Percentiles rank a stretch among this genome's conserved stretches.
phyloP scores from a whole-genome alignment of 2,329 filamentous ascomycete genomes.

The Botrytis aclada region DNA sequence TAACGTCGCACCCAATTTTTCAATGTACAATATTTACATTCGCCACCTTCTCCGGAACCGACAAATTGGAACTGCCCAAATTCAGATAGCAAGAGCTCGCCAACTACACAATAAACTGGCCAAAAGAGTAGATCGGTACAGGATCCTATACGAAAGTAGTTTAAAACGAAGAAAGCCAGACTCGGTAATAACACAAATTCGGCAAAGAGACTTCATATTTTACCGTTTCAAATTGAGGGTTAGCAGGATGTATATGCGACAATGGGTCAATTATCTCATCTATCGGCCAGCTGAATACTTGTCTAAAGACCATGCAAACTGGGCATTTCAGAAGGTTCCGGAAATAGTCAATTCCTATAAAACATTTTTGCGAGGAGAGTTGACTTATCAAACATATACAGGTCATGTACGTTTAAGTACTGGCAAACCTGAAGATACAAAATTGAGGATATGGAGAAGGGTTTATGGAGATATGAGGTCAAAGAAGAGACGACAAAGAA shows the following conservation, averaged over 20 bases:
- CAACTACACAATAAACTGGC: conserved; percentile 15
- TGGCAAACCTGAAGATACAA: not conserved
- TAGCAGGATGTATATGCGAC: conserved; percentile 13
- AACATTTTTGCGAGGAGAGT: not conserved
- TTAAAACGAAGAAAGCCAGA: not conserved
- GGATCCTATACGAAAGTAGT: conserved; percentile 4
- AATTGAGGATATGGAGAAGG: conserved; percentile 11
- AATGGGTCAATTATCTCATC: conserved; percentile 12
- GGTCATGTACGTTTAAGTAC: not conserved
- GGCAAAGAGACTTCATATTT: conserved; percentile 6
- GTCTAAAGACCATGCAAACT: not conserved
- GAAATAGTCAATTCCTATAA: not conserved
- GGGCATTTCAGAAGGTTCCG: not conserved
- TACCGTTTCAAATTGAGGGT: not conserved
- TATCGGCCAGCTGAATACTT: not conserved
- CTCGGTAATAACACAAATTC: conserved; percentile 21
- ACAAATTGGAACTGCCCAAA: conserved; percentile 24
- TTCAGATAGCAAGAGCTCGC: conserved; percentile 26
- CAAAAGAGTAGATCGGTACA: not conserved
- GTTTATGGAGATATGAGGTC: not conserved
- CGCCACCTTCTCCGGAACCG: conserved; percentile 22
- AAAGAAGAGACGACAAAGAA: not conserved
- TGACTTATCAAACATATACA: conserved; percentile 11
- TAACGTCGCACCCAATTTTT: conserved; percentile 31
- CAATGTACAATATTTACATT: conserved; percentile 34